These are phyloP conservation scores for Geoglossum cookeanum DNA, from an alignment of 2,329 filamentous ascomycete species.

Conservation along the genomic window DNA sequence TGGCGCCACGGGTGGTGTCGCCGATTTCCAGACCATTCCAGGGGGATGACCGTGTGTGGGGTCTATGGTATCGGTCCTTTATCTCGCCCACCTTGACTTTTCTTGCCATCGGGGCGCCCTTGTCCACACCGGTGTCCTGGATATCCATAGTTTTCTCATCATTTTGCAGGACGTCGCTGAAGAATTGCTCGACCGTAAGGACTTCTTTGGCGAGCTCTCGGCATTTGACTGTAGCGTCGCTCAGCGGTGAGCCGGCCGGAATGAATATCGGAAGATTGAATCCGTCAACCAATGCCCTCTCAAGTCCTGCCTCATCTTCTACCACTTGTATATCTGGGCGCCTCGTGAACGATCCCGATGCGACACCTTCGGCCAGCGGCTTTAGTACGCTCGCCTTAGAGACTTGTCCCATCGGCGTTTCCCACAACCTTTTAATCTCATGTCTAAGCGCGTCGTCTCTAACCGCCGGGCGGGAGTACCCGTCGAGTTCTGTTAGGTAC, in stretches of 20 bases:
- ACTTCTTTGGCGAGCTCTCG: background rate
- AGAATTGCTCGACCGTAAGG: background rate
- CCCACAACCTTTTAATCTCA: background rate
- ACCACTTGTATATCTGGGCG: background rate
- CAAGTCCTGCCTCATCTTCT: background rate
- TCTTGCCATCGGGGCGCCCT: background rate
- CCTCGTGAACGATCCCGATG: background rate
- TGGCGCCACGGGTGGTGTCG: background rate
- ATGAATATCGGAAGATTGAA: background rate
- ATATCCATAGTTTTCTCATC: background rate
- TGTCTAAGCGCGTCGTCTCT: background rate
- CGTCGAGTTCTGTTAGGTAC: background rate
- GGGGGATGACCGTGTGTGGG: background rate
- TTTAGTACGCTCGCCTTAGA: background rate
- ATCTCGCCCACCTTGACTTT: background rate
- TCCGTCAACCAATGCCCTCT: background rate
- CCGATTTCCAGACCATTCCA: background rate
- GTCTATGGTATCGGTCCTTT: background rate
- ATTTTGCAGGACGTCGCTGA: background rate
- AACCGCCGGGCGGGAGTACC: background rate
- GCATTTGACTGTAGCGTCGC: background rate
- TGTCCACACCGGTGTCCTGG: background rate
- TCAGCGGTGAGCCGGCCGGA: background rate
- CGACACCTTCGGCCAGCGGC: background rate
- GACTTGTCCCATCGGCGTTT: background rate